Base-by-base conservation (phyloP, 495 filamentous ascomycete genomes). In the Podospora tetraspora region DNA sequence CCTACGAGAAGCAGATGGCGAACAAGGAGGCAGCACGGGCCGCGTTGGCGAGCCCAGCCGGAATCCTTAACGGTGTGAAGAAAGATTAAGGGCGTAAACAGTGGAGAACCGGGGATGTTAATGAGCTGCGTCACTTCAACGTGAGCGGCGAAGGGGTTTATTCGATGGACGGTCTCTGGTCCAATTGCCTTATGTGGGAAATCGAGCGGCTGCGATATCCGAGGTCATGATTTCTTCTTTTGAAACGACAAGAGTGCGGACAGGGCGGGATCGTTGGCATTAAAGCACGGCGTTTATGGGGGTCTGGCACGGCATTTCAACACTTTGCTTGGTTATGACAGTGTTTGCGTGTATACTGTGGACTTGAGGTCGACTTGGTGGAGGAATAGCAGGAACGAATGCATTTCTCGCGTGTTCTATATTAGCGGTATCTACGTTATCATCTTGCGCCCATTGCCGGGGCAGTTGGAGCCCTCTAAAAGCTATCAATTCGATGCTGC, bases 1-100 rank as follows among this genome's bases (percentile, higher is more conserved):
- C 91, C 22, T 72, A 81, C 57, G 84, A 87, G 71, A 87, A 85
- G 75, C 81, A 82, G 74, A 61, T 75, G 25, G 81, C 80, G 68
- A 84, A 83, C 68, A 72, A 77, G 67, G 69, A 62, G 75, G 70
- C 60, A 27, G 68, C 37, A 25, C 64, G 29, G 16, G 67, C 58
- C 1, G 68, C 67, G 16, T 63, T 65, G 3, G 77, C 77, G 32
- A 37, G 32, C 43, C 43, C 43, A 4, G 43, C 43, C 59, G 77
- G 72, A 0, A 68, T 63, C 0, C 66, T 73, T 16, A 69, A 69
- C 32, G 68, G 64, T 21, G 64, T 29, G n/a, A 70, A 67, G 61
- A 34, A 56, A 23, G 25, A 61, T 23, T 69, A 62, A 66, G 16
- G 10, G 30, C 21, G 16, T 13, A n/a, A 3, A 37, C 3, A 37